These are phyloP conservation scores for Microdochium trichocladiopsis DNA, from an alignment of 2,329 filamentous ascomycete species.

Conservation along the genomic window DNA sequence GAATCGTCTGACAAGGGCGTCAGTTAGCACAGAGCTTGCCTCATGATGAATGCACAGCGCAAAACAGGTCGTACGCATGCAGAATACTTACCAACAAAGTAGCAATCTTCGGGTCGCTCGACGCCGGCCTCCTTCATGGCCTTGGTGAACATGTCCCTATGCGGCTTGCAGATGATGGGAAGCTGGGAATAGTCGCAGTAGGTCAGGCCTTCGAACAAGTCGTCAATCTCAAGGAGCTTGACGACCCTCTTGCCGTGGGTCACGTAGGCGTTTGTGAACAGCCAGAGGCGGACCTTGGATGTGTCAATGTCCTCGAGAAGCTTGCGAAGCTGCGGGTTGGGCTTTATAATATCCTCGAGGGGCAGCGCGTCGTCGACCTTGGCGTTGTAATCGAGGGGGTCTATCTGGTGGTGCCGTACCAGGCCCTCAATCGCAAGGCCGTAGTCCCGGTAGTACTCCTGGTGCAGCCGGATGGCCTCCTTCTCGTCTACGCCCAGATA, in stretches of 20 bases:
- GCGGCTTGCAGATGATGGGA: conserved; percentile 81
- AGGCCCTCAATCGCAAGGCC: conserved; percentile 96
- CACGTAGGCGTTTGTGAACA: conserved; percentile 94
- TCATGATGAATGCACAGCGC: neutral
- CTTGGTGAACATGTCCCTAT: conserved; percentile 75
- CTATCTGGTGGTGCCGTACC: conserved; percentile 88
- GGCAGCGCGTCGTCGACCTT: conserved; percentile 94
- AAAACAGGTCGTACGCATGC: conserved; percentile 3
- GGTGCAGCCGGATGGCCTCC: conserved; percentile 80
- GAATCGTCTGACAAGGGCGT: conserved; percentile 64
- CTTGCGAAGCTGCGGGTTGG: conserved; percentile 65
- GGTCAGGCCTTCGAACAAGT: conserved; percentile 90
- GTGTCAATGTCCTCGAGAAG: conserved; percentile 78
- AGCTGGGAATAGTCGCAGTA: conserved; percentile 80
- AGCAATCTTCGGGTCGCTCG: conserved; percentile 64
- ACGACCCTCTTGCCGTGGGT: conserved; percentile 82
- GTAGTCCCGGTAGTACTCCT: conserved; percentile 92
- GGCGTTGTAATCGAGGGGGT: conserved; percentile 87
- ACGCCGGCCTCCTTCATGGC: conserved; percentile 81
- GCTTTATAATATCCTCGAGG: conserved; percentile 75
- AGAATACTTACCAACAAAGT: conserved; percentile 77
- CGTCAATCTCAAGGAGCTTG: conserved; percentile 71
- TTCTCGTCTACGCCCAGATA: conserved; percentile 69
- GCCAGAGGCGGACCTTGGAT: conserved; percentile 80
- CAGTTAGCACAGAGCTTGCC: conserved; percentile 2